These are phyloP conservation scores for Diophrys appendiculata DNA, from an alignment of 73 alveolate species.

Conservation along the genomic window DNA sequence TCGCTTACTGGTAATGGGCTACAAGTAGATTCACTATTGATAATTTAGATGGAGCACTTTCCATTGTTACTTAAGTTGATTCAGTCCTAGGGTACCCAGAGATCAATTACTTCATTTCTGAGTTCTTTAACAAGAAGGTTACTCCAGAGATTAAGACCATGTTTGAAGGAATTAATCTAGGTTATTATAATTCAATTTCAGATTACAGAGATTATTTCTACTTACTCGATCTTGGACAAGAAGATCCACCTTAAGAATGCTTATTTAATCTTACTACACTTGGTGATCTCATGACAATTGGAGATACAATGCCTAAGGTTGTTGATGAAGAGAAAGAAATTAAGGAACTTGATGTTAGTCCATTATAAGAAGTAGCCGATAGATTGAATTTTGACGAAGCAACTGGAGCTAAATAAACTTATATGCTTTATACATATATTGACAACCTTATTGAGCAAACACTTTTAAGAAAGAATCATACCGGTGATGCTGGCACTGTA, in stretches of 20 bases:
- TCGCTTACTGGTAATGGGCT: conserved; percentile 57
- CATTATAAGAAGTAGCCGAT: background rate
- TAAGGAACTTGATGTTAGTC: background rate
- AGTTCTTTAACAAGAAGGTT: background rate
- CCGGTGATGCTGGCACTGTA: conserved; percentile 1
- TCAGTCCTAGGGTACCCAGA: conserved; percentile 54
- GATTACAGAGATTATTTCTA: background rate
- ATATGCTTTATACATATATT: conserved; percentile 34
- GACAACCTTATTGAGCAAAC: conserved; percentile 13
- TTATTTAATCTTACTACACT: conserved; percentile 39
- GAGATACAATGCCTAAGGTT: background rate
- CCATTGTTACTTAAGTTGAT: conserved; percentile 31
- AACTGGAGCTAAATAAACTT: conserved; percentile 19
- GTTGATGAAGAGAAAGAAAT: background rate
- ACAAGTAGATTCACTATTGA: conserved; percentile 18
- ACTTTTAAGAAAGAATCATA: background rate
- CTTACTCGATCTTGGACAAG: background rate
- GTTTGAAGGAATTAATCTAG: background rate
- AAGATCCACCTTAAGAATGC: conserved; percentile 17
- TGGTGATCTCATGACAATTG: conserved; percentile 6
- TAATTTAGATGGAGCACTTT: background rate
- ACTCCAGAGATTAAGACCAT: background rate
- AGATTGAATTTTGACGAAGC: background rate
- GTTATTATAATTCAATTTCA: background rate
- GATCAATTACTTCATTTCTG: conserved; percentile 22